These are phyloP conservation scores for Bruguiera hainesii DNA, from an alignment of 441 rosid genomes.

Conservation along the genomic window DNA sequence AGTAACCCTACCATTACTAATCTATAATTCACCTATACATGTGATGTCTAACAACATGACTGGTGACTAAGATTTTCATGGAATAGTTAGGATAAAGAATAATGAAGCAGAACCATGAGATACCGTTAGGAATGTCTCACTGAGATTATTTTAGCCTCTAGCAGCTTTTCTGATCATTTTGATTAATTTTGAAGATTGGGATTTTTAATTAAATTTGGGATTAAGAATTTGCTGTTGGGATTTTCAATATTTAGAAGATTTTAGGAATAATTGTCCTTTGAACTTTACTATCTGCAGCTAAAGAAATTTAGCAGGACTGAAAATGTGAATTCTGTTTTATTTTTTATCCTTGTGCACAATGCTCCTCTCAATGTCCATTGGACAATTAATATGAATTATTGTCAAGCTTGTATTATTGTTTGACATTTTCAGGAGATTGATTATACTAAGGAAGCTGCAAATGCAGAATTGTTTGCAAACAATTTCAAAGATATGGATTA, in stretches of 20 bases:
- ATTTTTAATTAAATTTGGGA: too few species aligned
- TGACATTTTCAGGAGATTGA: constrained; percentile 74
- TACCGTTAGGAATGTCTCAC: background rate
- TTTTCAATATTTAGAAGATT: too few species aligned
- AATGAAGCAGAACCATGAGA: background rate
- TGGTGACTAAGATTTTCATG: too few species aligned
- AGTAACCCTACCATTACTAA: too few species aligned
- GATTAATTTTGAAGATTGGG: too few species aligned
- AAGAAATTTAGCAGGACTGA: background rate
- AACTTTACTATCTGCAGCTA: too few species aligned
- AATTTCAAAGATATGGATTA: constrained; percentile 83
- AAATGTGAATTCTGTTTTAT: background rate
- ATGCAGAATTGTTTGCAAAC: constrained; percentile 87
- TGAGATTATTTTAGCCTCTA: background rate
- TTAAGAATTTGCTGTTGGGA: too few species aligned
- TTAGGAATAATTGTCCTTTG: too few species aligned
- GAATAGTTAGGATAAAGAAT: too few species aligned
- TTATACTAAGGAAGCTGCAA: constrained; percentile 95
- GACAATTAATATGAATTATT: background rate
- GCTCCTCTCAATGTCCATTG: background rate
- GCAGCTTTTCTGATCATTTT: background rate
- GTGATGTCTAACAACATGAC: too few species aligned
- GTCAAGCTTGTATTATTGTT: constrained; percentile 9
- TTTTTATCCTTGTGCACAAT: background rate
- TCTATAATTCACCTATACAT: too few species aligned